Percentiles rank a stretch among this genome's conserved stretches.
Evolutionary conservation across 2,329 filamentous ascomycete species (phyloP).

Genomic region (Neonectria punicea): DNA sequence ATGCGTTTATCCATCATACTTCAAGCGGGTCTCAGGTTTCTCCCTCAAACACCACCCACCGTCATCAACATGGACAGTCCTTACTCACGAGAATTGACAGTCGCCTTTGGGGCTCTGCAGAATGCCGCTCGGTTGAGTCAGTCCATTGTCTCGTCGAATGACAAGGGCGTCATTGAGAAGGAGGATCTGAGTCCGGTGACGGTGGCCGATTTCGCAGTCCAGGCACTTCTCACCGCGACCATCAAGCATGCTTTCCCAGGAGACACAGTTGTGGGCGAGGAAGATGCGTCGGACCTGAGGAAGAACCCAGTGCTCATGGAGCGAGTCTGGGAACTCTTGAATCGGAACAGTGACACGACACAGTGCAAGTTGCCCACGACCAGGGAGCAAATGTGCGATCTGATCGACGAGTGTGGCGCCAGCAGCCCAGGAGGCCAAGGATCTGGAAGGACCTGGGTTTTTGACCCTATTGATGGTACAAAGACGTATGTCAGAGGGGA

Average conservation of each 20-base stretch:
- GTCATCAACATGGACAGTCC: slow-evolving; percentile 53
- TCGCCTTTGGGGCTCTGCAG: slow-evolving; percentile 56
- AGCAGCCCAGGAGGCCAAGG: slow-evolving; percentile 47
- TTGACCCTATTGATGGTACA: slow-evolving; percentile 71
- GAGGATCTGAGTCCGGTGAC: slow-evolving; percentile 68
- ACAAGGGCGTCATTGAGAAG: slow-evolving; percentile 64
- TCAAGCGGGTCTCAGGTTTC: slow-evolving; percentile 32
- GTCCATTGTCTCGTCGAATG: slow-evolving; percentile 56
- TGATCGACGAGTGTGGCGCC: slow-evolving; percentile 63
- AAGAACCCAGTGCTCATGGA: slow-evolving; percentile 54
- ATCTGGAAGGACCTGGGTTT: slow-evolving; percentile 63
- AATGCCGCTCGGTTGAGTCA: slow-evolving; percentile 62
- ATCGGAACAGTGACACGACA: slow-evolving; percentile 40
- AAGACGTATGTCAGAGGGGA: slow-evolving; percentile 65
- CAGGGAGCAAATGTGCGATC: slow-evolving; percentile 59
- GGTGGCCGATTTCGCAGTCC: slow-evolving; percentile 68
- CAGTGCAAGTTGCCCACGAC: slow-evolving; percentile 50
- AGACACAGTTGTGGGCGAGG: slow-evolving; percentile 66
- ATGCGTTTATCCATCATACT: slow-evolving; percentile 1
- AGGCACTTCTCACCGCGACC: slow-evolving; percentile 63
- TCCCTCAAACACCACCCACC: slow-evolving; percentile 3
- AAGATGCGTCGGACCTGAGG: slow-evolving; percentile 61
- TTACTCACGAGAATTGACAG: slow-evolving; percentile 54
- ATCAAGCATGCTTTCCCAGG: slow-evolving; percentile 61
- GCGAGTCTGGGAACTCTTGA: slow-evolving; percentile 60